Conservation (phyloP, 208 protist genomes). For the Endotrypanum monterogeii region DNA sequence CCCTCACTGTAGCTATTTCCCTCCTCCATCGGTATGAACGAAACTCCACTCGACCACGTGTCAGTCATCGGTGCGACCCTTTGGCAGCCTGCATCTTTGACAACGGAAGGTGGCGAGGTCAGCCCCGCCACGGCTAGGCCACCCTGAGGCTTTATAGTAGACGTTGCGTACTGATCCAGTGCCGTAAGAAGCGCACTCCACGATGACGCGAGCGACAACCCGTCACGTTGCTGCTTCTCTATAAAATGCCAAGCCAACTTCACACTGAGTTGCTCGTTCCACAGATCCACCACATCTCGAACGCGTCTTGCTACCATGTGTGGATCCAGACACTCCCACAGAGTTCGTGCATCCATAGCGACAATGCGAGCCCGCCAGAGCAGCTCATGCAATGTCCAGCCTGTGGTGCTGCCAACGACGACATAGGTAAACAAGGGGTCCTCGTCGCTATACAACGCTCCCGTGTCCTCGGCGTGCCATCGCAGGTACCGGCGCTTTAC, state of each 20-base stretch:
- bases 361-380: conserved; percentile 61
- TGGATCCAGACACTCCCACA: conserved; percentile 71
- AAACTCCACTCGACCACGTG: conserved; percentile 27
- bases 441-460: neutral
- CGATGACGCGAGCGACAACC: neutral
- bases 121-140: neutral
- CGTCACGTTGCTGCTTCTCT: neutral
- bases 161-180: conserved; percentile 45
- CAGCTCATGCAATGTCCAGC: conserved; percentile 28
- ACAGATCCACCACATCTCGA: conserved; percentile 40
- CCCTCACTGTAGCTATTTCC: conserved; percentile 62
- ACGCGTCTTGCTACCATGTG: conserved; percentile 35
- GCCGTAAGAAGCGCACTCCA: conserved; percentile 11
- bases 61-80: neutral
- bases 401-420: neutral
- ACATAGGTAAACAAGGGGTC: conserved; percentile 22
- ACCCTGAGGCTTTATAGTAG: conserved; percentile 48
- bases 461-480: conserved; percentile 22
- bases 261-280: conserved; percentile 87
- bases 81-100: neutral
- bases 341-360: conserved; percentile 60
- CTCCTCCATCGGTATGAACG: conserved; percentile 42
- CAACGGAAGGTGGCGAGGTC: neutral
- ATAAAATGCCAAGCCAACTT: conserved; percentile 65
- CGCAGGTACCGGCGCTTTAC: conserved; percentile 66